A percentile compares a stretch with the other conserved stretches of the same genome.
These are phyloP conservation scores for Ophiobolus disseminans DNA, from an alignment of 2,329 filamentous ascomycete species.

Conservation along the genomic window DNA sequence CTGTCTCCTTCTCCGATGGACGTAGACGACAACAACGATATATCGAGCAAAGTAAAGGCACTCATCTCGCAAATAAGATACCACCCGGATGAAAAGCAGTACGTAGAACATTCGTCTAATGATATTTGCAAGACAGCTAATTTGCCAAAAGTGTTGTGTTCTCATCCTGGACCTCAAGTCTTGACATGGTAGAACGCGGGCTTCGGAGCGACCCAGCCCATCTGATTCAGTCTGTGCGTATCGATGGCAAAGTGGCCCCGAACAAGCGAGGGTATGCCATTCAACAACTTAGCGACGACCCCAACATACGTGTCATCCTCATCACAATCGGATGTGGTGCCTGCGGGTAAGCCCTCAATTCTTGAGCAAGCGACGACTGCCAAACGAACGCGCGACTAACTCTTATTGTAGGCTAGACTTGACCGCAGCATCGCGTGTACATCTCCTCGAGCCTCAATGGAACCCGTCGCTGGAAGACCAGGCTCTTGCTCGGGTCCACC, in stretches of 20 bases:
- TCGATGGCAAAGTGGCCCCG: conserved; percentile 58
- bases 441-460: conserved; percentile 61
- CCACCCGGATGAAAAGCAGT: conserved; percentile 7
- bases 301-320: conserved; percentile 51
- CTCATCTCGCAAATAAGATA: conserved; percentile 1
- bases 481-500: conserved; percentile 46
- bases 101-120: neutral
- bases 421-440: conserved; percentile 56
- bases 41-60: conserved; percentile 9
- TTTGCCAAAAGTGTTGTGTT: conserved; percentile 56
- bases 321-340: conserved; percentile 61
- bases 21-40: neutral
- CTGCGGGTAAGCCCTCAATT: conserved; percentile 52
- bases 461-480: conserved; percentile 57
- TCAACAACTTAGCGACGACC: conserved; percentile 51
- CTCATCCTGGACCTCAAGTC: conserved; percentile 59
- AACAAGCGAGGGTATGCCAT: conserved; percentile 53
- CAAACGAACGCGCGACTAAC: too few species aligned
- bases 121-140: neutral
- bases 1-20: neutral
- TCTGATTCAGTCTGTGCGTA: conserved; percentile 49
- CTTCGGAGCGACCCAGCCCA: conserved; percentile 39
- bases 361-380: too few species aligned
- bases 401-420: conserved; percentile 40
- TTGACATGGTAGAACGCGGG: conserved; percentile 55